A percentile compares a stretch with the other conserved stretches of the same genome.
These are phyloP conservation scores for Aspergillus uvarum DNA, from an alignment of 2,329 filamentous ascomycete species.

Conservation along the genomic window DNA sequence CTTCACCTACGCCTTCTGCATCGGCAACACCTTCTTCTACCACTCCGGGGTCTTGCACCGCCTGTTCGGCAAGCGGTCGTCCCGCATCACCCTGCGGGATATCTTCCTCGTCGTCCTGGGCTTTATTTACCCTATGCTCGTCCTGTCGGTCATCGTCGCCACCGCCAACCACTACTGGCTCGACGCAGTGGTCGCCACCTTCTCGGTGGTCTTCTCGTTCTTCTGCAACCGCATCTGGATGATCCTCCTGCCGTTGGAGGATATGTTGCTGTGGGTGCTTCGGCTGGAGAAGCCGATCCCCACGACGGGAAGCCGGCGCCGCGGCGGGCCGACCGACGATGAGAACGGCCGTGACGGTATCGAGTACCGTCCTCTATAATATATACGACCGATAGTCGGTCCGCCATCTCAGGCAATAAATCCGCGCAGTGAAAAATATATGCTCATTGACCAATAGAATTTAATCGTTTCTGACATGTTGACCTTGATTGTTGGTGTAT, in stretches of 20 bases:
- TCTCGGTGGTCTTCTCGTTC: conserved; percentile 51
- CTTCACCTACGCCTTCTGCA: conserved; percentile 57
- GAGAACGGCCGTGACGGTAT: background rate
- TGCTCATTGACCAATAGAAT: no score
- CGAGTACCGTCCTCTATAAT: background rate
- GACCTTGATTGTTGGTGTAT: no score
- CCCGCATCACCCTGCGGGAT: conserved; percentile 45
- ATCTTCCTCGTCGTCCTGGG: conserved; percentile 48
- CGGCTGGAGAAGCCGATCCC: conserved; percentile 55
- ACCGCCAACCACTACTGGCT: conserved; percentile 62
- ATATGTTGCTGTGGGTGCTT: conserved; percentile 50
- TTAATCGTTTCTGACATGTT: no score
- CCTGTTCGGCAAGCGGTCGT: conserved; percentile 42
- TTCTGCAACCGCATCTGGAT: conserved; percentile 52
- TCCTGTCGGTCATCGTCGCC: conserved; percentile 55
- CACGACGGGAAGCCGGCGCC: conserved; percentile 46
- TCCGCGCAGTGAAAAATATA: no score
- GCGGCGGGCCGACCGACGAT: background rate
- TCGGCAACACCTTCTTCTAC: conserved; percentile 55
- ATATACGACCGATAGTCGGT: background rate
- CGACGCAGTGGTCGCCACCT: conserved; percentile 53
- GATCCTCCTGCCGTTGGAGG: conserved; percentile 53
- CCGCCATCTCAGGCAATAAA: background rate
- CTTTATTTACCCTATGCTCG: conserved; percentile 51
- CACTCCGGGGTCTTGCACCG: conserved; percentile 52